Evolutionary conservation across 192 early-diverging fungal genomes (phyloP), one percentile per base, ranked within the genome.

Genomic region (Rhizoclosmatium sp.): DNA sequence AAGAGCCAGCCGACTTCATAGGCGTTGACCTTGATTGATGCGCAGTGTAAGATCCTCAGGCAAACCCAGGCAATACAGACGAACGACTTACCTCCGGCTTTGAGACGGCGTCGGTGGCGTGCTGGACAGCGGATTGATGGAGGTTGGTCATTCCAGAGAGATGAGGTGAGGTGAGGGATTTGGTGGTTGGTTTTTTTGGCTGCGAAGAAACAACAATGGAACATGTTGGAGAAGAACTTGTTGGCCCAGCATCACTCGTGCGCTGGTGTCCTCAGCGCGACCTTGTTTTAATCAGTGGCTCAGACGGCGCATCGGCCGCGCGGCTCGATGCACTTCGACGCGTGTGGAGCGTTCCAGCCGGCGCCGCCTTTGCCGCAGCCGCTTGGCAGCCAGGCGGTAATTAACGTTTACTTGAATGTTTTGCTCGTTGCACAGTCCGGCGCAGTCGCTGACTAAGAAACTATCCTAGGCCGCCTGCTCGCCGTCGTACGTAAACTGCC

Each of bases 1-100:
- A 98, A 98, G 78, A 96, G 90, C 93, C 93, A 93, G 44, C 96
- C 96, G 61, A 98, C 90, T 78, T 96, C 92, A 61, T 80, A 86
- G 3, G 87, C 65, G 74, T 84, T 81, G 47, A 85, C 83, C 82
- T 85, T 47, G 12, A 71, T 23, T 42, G 67, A 14, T 12, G n/a
- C 56, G 56, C 56, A 14, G n/a, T 14, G 14, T 16, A 58, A 21
- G 12, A 21, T 21, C 12, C 56, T 58, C 21, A 58, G 14, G 12
- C 14, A 14, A 58, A 21, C 12, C 21, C 14, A 21, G 56, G 14
- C 56, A 58, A 14, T 58, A 14, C 21, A 21, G n/a, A 16, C 56
- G 56, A 21, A 14, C 56, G 56, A 14, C n/a, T 16, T 39, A 65
- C 19, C 21, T 42, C 4, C 47, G 39, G 67, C 67, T 23, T 44